Evolutionary conservation across 441 rosid genomes (phyloP).

Genomic region (Eruca vesicaria): DNA sequence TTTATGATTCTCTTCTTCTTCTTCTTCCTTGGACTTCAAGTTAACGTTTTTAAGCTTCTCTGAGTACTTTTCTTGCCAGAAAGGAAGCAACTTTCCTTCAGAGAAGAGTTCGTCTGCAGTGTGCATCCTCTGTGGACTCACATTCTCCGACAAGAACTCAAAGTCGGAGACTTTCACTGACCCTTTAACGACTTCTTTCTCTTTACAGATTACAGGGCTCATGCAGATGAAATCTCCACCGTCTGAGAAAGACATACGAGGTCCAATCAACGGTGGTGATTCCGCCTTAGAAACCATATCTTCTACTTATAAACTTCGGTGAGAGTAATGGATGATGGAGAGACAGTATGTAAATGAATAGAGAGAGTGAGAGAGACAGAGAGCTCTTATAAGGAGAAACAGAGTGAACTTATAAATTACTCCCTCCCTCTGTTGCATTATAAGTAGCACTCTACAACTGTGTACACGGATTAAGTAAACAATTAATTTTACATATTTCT

Average conservation of each 20-base stretch:
- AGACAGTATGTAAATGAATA: conserved; percentile 34
- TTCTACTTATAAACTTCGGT: conserved; percentile 6
- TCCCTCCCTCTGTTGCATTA: neutral
- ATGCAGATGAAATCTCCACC: conserved; percentile 75
- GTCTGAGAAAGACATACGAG: conserved; percentile 81
- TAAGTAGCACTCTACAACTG: too few species aligned
- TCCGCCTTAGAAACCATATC: conserved; percentile 57
- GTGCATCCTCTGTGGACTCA: conserved; percentile 50
- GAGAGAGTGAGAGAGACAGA: neutral
- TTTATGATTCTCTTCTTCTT: conserved; percentile 28
- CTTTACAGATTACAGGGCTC: conserved; percentile 41
- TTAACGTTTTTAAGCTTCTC: conserved; percentile 72
- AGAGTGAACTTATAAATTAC: conserved; percentile 36
- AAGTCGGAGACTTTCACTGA: conserved; percentile 56
- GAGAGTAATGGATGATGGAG: conserved; percentile 15
- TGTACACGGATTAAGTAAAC: too few species aligned
- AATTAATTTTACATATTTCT: too few species aligned
- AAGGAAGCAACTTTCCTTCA: conserved; percentile 87
- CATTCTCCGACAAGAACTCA: conserved; percentile 74
- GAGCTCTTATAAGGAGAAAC: conserved; percentile 43
- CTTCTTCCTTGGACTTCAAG: conserved; percentile 44
- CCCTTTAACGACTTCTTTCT: conserved; percentile 37
- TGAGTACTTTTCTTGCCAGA: conserved; percentile 67
- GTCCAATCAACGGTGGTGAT: conserved; percentile 54
- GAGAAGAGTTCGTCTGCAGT: conserved; percentile 91